phyloP scores from a whole-genome alignment of 2,329 filamentous ascomycete species.

The Myriosclerotinia duriaeana region DNA sequence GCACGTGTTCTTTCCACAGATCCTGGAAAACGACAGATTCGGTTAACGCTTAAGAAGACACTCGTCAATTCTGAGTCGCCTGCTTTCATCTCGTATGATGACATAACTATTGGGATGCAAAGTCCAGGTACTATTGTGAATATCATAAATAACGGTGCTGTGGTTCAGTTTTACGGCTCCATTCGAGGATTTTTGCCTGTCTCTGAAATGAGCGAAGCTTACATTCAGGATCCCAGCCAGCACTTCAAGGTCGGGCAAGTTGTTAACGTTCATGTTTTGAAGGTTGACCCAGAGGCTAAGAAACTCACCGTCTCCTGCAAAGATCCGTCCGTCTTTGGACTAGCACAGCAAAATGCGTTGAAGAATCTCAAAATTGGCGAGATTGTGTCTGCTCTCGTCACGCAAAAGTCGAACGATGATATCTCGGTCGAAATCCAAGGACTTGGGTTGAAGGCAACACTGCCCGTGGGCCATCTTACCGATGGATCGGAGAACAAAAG shows the following conservation, averaged over 20 bases:
- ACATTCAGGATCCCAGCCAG: slow-evolving; percentile 81
- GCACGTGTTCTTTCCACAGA: slow-evolving; percentile 82
- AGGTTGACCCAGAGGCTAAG: slow-evolving; percentile 67
- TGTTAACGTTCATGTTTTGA: slow-evolving; percentile 83
- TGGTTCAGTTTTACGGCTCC: slow-evolving; percentile 87
- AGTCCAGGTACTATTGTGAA: slow-evolving; percentile 85
- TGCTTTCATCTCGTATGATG: slow-evolving; percentile 76
- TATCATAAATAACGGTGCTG: slow-evolving; percentile 73
- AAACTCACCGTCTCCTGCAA: slow-evolving; percentile 91
- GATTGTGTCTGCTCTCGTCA: slow-evolving; percentile 74
- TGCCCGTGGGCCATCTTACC: slow-evolving; percentile 76
- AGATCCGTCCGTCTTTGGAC: slow-evolving; percentile 73
- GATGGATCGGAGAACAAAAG: slow-evolving; percentile 83
- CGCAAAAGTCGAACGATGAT: slow-evolving; percentile 77
- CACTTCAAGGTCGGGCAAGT: slow-evolving; percentile 92
- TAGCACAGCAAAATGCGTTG: slow-evolving; percentile 74
- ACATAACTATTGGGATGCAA: slow-evolving; percentile 71
- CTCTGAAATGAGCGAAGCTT: slow-evolving; percentile 97
- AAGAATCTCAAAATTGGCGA: slow-evolving; percentile 71
- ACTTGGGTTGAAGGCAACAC: slow-evolving; percentile 71
- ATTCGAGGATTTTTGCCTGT: slow-evolving; percentile 86
- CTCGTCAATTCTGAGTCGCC: slow-evolving; percentile 83
- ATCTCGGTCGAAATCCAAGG: slow-evolving; percentile 73
- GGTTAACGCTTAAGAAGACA: slow-evolving; percentile 90
- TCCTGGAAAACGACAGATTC: slow-evolving; percentile 71